These are phyloP conservation scores for Trametes punicea DNA, from an alignment of 768 basidiomycete genomes.

Conservation along the genomic window DNA sequence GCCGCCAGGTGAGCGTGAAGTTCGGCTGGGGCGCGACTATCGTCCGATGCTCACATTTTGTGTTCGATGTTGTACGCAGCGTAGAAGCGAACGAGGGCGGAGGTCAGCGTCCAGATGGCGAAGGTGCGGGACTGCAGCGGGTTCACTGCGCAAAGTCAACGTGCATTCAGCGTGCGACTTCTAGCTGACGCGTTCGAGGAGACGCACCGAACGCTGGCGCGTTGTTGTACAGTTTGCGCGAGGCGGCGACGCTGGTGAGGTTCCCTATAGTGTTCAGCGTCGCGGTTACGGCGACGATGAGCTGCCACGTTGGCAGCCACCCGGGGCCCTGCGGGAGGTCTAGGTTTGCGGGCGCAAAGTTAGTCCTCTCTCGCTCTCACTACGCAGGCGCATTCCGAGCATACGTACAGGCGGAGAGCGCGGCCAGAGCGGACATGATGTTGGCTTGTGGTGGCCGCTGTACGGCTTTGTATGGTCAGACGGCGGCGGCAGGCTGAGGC, in stretches of 20 bases:
- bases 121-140: constrained; percentile 85
- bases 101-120: constrained; percentile 85
- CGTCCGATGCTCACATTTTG: constrained; percentile 56
- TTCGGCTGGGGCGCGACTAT: not conserved
- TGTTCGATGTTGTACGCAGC: constrained; percentile 87
- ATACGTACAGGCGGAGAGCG: constrained; percentile 18
- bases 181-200: not conserved
- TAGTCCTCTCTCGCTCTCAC: not conserved
- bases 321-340: constrained; percentile 64
- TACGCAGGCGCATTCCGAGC: not conserved
- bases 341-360: constrained; percentile 33
- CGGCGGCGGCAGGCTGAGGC: no score
- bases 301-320: constrained; percentile 84
- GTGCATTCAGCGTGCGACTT: not conserved
- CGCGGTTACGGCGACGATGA: constrained; percentile 72
- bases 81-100: constrained; percentile 78
- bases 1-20: not conserved
- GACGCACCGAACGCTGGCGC: constrained; percentile 32
- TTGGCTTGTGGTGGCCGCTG: not conserved
- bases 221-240: constrained; percentile 68
- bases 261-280: constrained; percentile 87
- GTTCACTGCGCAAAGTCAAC: constrained; percentile 55
- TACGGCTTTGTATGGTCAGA: no score
- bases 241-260: constrained; percentile 72
- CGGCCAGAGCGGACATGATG: constrained; percentile 11